Base-by-base conservation (phyloP, 345 rosid species). In the Hypericum perforatum region DNA sequence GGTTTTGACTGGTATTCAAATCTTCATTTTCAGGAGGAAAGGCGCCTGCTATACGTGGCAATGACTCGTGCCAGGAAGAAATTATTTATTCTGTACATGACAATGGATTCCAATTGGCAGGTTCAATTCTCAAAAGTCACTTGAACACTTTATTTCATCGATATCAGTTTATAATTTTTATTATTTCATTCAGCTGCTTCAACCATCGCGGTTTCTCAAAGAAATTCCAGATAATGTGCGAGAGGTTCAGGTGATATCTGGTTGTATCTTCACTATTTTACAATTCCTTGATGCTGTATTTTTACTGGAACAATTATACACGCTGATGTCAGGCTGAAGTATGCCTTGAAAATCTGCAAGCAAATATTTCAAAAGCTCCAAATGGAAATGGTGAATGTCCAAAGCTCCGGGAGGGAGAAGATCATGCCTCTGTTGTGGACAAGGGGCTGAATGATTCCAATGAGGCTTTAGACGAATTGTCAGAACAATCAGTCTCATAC, bases 61-160 rank as follows among this genome's bases (percentile, higher is more conserved):
- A 85, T 91, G 95, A 91, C 95, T 54, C 92, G 96, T 72, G 95
- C 98, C 59, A 80, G 95, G 52, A 78, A 71, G 74, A 82, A 81
- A 61, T 79, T 87, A 41, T 81, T 80, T 69, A 82, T 91, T 74
- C 68, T 87, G 61, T 87, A 84, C 72, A 68, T 79, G 46, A 73
- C 78, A 52, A 61, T 82, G 86, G 98, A 87, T 77, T 76, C 87
- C 1, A 81, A 81, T 68, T 87, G 96, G 96, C 98, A 91, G 98
- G 98, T 91, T 62, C 54, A 67, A 63, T 56, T 15, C 49, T 40
- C 54, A 51, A 52, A 51, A 45, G 54, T 53, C 59, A 43, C 63
- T 16, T 51, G 11, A 53, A 32, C 29, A 49, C 14, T 39, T 64
- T 41, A 70, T 43, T 41, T 53, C 48, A 45, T 44, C 7, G 38